Conservation (phyloP, 805 yeast genomes). For the Priceomyces fermenticarens region DNA sequence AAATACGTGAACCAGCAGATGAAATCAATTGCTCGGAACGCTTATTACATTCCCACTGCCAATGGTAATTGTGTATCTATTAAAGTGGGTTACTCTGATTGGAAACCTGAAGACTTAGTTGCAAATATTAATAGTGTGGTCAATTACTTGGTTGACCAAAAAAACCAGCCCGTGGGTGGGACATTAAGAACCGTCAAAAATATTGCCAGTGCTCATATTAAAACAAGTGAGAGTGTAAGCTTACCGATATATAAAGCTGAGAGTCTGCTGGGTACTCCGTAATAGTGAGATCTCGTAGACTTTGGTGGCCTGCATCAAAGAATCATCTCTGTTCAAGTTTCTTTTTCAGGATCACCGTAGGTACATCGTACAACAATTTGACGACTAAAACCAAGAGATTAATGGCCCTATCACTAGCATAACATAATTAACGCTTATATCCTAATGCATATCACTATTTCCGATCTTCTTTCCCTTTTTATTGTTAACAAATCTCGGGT, state of each 20-base stretch:
- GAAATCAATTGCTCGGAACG: conserved; percentile 58
- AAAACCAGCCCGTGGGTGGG: conserved; percentile 58
- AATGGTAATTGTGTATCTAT: conserved; percentile 61
- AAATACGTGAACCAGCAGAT: conserved; percentile 63
- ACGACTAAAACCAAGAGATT: too few relatives aligned
- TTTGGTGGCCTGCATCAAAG: too few relatives aligned
- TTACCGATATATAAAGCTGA: conserved; percentile 45
- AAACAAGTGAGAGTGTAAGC: conserved; percentile 65
- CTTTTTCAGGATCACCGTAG: too few relatives aligned
- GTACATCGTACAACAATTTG: too few relatives aligned
- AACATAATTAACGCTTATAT: too few relatives aligned
- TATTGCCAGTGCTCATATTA: conserved; percentile 53
- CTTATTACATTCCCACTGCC: conserved; percentile 57
- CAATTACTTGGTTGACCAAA: conserved; percentile 42
- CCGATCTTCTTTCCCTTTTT: too few relatives aligned
- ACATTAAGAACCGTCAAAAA: conserved; percentile 42
- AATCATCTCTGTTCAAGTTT: too few relatives aligned
- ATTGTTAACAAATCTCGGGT: too few relatives aligned
- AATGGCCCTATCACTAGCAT: too few relatives aligned
- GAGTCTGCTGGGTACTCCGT: too few relatives aligned
- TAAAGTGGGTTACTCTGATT: conserved; percentile 55
- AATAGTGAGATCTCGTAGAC: too few relatives aligned
- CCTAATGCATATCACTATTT: too few relatives aligned
- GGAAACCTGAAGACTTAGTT: conserved; percentile 40
- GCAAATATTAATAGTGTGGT: conserved; percentile 53